A percentile compares a stretch with the other conserved stretches of the same genome.
phyloP scores from a whole-genome alignment of 2,329 filamentous ascomycete genomes.

The Colletotrichum sp. region DNA sequence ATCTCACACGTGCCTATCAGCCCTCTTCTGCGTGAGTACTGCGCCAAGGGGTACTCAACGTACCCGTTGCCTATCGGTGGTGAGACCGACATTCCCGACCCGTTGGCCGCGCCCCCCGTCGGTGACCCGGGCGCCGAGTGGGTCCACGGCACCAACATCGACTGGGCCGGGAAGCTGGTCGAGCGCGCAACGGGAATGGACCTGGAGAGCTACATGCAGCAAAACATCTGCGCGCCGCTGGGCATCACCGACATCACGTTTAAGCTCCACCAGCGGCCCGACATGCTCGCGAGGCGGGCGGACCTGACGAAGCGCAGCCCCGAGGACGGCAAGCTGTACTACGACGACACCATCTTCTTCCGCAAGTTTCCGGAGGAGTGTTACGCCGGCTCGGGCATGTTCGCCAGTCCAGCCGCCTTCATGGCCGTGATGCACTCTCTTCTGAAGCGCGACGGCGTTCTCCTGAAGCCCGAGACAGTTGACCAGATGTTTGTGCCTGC shows the following conservation, averaged over 20 bases:
- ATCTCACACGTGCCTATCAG: constrained; percentile 46
- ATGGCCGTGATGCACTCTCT: constrained; percentile 49
- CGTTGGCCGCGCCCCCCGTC: not conserved
- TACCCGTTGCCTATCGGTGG: not conserved
- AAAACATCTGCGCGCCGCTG: constrained; percentile 42
- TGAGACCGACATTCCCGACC: not conserved
- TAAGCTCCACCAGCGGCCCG: constrained; percentile 30
- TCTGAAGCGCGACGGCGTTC: constrained; percentile 50
- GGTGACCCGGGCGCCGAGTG: constrained; percentile 34
- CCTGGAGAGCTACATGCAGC: constrained; percentile 47
- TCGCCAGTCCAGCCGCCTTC: constrained; percentile 42
- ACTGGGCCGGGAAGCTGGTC: constrained; percentile 59
- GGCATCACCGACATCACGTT: constrained; percentile 12
- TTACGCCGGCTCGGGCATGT: constrained; percentile 39
- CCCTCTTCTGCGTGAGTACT: constrained; percentile 30
- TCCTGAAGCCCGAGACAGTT: constrained; percentile 47
- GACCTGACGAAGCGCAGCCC: constrained; percentile 17
- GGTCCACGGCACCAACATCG: constrained; percentile 51
- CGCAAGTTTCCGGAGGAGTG: constrained; percentile 17
- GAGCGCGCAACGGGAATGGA: constrained; percentile 48
- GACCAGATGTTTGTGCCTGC: constrained; percentile 48
- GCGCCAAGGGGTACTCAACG: not conserved
- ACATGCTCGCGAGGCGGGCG: not conserved
- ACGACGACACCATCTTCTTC: constrained; percentile 14
- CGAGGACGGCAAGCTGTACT: constrained; percentile 6